phyloP scores from a whole-genome alignment of 352 stramenopile species.

The Phytophthora idaei region DNA sequence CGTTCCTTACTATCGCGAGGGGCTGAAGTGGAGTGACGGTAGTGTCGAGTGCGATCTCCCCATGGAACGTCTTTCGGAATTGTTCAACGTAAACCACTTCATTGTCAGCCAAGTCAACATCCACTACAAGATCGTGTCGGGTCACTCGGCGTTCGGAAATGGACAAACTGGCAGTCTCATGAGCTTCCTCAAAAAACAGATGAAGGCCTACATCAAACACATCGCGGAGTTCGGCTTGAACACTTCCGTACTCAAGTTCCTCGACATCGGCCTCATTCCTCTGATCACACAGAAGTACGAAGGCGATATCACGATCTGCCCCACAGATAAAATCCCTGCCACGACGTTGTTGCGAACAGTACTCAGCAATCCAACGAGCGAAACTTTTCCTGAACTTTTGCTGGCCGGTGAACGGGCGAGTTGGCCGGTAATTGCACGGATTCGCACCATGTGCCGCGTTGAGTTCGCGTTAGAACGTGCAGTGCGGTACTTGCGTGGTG shows the following conservation, averaged over 20 bases:
- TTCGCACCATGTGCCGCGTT: constrained; percentile 96
- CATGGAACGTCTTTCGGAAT: constrained; percentile 94
- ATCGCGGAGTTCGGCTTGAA: constrained; percentile 87
- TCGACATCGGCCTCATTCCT: constrained; percentile 83
- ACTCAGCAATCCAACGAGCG: constrained; percentile 78
- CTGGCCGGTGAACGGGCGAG: constrained; percentile 91
- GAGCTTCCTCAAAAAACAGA: constrained; percentile 95
- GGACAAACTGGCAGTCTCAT: constrained; percentile 88
- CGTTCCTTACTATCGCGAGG: constrained; percentile 82
- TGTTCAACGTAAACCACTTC: constrained; percentile 99
- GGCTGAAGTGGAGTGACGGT: constrained; percentile 95
- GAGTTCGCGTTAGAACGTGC: constrained; percentile 96
- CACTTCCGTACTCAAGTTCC: constrained; percentile 82
- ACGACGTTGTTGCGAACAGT: constrained; percentile 78
- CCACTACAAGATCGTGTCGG: constrained; percentile 88
- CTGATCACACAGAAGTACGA: constrained; percentile 95
- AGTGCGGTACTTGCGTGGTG: constrained; percentile 78
- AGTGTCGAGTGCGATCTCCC: constrained; percentile 94
- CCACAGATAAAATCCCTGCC: constrained; percentile 90
- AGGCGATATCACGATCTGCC: constrained; percentile 98
- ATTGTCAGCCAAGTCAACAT: constrained; percentile 96
- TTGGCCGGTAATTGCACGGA: constrained; percentile 94
- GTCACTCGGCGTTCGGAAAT: constrained; percentile 69
- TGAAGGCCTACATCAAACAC: constrained; percentile 91
- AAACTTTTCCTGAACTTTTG: constrained; percentile 72